Percentiles rank a stretch among this genome's conserved stretches.
These are phyloP conservation scores for Candida succiphila DNA, from an alignment of 805 yeast species.

Conservation along the genomic window DNA sequence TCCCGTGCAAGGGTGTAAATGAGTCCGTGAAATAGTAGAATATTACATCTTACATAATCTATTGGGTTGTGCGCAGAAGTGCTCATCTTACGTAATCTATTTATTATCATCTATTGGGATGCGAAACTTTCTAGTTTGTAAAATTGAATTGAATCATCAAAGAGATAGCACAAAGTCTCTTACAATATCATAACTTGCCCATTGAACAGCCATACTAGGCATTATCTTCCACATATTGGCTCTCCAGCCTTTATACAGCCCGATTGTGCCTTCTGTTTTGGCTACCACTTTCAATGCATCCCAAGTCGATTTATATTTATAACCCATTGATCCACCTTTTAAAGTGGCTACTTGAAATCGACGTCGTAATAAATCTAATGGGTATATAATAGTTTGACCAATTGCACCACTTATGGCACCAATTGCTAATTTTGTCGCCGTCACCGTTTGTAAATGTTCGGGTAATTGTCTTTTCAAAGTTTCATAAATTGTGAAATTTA, in stretches of 20 bases:
- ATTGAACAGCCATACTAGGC: constrained; percentile 93
- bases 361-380: constrained; percentile 81
- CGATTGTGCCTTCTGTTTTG: constrained; percentile 60
- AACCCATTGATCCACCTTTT: constrained; percentile 72
- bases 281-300: constrained; percentile 70
- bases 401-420: constrained; percentile 87
- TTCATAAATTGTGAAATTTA: constrained; percentile 87
- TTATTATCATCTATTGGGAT: too few relatives aligned
- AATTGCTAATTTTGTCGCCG: constrained; percentile 50
- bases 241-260: constrained; percentile 63
- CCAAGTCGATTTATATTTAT: constrained; percentile 64
- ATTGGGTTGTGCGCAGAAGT: too few relatives aligned
- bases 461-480: constrained; percentile 52
- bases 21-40: too few relatives aligned
- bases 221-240: constrained; percentile 85
- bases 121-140: too few relatives aligned
- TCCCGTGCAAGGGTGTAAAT: too few relatives aligned
- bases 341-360: constrained; percentile 86
- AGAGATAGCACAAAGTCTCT: constrained; percentile 36
- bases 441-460: constrained; percentile 11
- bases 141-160: not conserved
- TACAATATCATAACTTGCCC: constrained; percentile 76
- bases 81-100: too few relatives aligned
- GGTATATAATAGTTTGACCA: constrained; percentile 86
- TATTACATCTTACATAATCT: too few relatives aligned